These are phyloP conservation scores for Pythium dissotocum DNA, from an alignment of 352 stramenopile species.

Conservation along the genomic window DNA sequence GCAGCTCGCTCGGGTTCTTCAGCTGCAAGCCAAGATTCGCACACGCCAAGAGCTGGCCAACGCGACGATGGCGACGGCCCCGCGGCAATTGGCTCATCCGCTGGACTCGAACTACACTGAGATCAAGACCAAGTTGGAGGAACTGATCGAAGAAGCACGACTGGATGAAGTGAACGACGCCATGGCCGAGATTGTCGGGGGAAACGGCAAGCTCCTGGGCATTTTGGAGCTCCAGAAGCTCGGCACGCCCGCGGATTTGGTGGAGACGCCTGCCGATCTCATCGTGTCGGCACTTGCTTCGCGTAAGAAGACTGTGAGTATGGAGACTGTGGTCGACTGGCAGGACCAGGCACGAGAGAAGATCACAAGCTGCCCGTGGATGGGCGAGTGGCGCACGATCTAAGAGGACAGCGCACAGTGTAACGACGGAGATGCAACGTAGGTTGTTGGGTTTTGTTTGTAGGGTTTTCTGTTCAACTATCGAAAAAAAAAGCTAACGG, in stretches of 20 bases:
- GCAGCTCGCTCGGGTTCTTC: conserved; percentile 47
- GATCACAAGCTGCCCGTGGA: conserved; percentile 53
- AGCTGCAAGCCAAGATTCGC: conserved; percentile 38
- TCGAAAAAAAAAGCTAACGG: neutral
- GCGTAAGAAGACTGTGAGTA: conserved; percentile 21
- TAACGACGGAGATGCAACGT: neutral
- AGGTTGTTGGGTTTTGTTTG: neutral
- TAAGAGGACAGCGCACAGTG: conserved; percentile 27
- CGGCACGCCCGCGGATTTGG: conserved; percentile 74
- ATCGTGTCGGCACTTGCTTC: conserved; percentile 43
- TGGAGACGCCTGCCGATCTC: conserved; percentile 68
- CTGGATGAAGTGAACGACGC: conserved; percentile 81
- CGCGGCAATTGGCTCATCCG: conserved; percentile 18
- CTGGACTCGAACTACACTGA: conserved; percentile 38
- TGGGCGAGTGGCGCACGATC: conserved; percentile 80
- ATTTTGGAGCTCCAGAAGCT: conserved; percentile 76
- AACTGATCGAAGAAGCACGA: conserved; percentile 68
- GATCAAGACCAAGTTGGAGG: conserved; percentile 47
- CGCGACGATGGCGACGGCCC: conserved; percentile 1
- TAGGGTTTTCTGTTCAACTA: conserved; percentile 10
- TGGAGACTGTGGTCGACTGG: conserved; percentile 50
- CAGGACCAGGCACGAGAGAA: conserved; percentile 41
- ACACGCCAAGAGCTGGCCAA: conserved; percentile 68
- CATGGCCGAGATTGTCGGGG: conserved; percentile 68
- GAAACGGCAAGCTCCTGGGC: conserved; percentile 43